Conservation (phyloP, 495 filamentous ascomycete genomes). For the Cercophora sp. region DNA sequence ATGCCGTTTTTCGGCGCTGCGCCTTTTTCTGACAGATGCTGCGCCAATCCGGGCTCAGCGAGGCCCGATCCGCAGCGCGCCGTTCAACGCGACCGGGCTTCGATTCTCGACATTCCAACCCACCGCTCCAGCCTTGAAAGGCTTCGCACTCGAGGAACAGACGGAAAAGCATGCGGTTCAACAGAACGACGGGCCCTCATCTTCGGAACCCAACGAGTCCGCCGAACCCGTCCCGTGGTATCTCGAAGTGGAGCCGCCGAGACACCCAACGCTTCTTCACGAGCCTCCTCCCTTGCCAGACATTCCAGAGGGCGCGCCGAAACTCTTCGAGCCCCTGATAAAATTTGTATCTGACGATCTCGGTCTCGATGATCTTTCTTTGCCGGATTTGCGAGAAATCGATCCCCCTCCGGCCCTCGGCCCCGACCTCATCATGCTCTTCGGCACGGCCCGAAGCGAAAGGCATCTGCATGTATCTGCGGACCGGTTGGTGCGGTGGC, state of each 20-base stretch:
- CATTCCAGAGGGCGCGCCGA: conserved; percentile 68
- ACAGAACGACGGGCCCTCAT: background rate
- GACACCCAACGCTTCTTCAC: conserved; percentile 49
- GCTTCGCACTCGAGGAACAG: conserved; percentile 22
- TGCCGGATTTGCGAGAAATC: conserved; percentile 78
- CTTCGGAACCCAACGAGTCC: background rate
- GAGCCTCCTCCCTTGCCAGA: conserved; percentile 68
- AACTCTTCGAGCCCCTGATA: conserved; percentile 67
- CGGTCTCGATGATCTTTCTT: conserved; percentile 70
- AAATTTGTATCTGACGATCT: conserved; percentile 74
- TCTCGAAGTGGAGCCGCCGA: conserved; percentile 63
- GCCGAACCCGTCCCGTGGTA: conserved; percentile 66
- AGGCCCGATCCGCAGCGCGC: background rate
- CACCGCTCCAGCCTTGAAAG: conserved; percentile 8
- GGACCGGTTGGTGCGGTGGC: conserved; percentile 81
- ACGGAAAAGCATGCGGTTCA: background rate
- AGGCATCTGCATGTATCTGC: conserved; percentile 92
- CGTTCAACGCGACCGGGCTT: conserved; percentile 1
- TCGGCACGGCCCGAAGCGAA: conserved; percentile 89
- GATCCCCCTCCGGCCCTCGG: conserved; percentile 86
- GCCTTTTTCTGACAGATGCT: conserved; percentile 19
- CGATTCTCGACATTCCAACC: conserved; percentile 24
- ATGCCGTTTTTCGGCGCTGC: conserved; percentile 25
- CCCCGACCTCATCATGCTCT: conserved; percentile 82
- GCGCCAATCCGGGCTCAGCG: conserved; percentile 8